These are phyloP conservation scores for Russula foetens DNA, from an alignment of 768 basidiomycete genomes.

Conservation along the genomic window DNA sequence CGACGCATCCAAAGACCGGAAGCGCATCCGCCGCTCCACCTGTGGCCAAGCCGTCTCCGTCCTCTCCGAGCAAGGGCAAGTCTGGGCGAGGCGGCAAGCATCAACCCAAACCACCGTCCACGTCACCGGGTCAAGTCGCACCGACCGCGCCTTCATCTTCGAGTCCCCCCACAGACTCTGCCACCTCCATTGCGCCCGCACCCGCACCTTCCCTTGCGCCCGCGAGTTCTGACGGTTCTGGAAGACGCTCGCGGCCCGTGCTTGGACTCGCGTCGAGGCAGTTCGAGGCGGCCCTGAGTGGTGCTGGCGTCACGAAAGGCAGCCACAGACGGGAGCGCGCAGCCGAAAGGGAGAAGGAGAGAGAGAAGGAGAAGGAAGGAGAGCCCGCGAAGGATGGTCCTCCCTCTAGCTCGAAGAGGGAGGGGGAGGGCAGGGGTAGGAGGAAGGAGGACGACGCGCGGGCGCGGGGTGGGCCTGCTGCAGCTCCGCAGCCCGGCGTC, in stretches of 20 bases:
- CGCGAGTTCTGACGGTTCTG: conserved; percentile 30
- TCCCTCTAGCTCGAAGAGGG: conserved; percentile 12
- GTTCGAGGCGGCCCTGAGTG: conserved; percentile 64
- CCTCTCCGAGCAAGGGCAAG: conserved; percentile 10
- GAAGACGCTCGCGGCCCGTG: conserved; percentile 37
- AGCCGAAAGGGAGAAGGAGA: conserved; percentile 26
- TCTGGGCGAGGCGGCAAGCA: conserved; percentile 10
- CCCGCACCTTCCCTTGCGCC: conserved; percentile 17
- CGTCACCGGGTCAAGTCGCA: not conserved
- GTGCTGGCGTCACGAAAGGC: conserved; percentile 46
- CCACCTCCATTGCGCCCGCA: conserved; percentile 4
- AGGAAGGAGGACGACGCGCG: conserved; percentile 1
- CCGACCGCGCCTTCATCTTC: not conserved
- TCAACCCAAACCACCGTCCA: not conserved
- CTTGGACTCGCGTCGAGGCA: conserved; percentile 58
- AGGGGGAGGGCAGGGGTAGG: conserved; percentile 4
- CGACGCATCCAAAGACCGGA: conserved; percentile 3
- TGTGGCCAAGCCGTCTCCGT: not conserved
- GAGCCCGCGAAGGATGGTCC: conserved; percentile 19
- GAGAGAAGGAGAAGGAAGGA: conserved; percentile 29
- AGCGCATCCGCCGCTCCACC: not conserved
- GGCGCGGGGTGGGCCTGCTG: not conserved
- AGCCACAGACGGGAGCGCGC: conserved; percentile 19
- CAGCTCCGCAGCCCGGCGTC: conserved; percentile 1
- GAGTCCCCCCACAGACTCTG: conserved; percentile 3